A percentile compares a stretch with the other conserved stretches of the same genome.
Conservation (phyloP, 2,329 filamentous ascomycete genomes). For the Plectosphaerella sp. region DNA sequence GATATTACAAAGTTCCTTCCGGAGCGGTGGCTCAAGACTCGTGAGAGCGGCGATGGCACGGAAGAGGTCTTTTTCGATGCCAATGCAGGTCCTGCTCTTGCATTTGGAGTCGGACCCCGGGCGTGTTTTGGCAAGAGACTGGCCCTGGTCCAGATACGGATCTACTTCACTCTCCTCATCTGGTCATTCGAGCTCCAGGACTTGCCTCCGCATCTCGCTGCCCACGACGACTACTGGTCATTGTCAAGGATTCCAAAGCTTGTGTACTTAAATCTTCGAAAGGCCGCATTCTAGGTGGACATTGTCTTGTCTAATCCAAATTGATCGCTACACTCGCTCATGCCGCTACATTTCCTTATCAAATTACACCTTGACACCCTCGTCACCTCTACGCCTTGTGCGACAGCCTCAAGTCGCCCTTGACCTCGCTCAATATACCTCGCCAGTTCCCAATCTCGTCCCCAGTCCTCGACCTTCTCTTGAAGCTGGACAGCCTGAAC, state of each 20-base stretch:
- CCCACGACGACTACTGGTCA: constrained; percentile 13
- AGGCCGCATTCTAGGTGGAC: too few species aligned
- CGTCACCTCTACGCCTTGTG: not conserved
- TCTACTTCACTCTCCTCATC: constrained; percentile 16
- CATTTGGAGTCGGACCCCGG: constrained; percentile 17
- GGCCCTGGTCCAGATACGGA: constrained; percentile 22
- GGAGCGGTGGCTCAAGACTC: constrained; percentile 14
- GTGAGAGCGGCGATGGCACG: constrained; percentile 3
- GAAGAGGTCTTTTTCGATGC: constrained; percentile 13
- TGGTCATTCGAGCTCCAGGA: constrained; percentile 20
- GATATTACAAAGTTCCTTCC: constrained; percentile 12
- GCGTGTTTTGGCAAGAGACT: constrained; percentile 21
- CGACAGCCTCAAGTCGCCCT: constrained; percentile 9
- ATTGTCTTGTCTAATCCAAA: too few species aligned
- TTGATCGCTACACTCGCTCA: too few species aligned
- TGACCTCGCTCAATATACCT: constrained; percentile 16
- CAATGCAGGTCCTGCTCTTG: constrained; percentile 16
- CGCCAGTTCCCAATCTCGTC: constrained; percentile 15
- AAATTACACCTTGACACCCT: not conserved
- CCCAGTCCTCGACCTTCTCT: constrained; percentile 12
- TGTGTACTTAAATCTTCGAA: constrained; percentile 13
- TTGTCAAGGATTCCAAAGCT: constrained; percentile 19
- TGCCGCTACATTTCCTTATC: not conserved
- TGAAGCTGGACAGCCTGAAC: constrained; percentile 14
- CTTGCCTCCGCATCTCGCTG: constrained; percentile 8